Conservation (phyloP, 768 basidiomycete species). For the Podaxis carcinomalis region DNA sequence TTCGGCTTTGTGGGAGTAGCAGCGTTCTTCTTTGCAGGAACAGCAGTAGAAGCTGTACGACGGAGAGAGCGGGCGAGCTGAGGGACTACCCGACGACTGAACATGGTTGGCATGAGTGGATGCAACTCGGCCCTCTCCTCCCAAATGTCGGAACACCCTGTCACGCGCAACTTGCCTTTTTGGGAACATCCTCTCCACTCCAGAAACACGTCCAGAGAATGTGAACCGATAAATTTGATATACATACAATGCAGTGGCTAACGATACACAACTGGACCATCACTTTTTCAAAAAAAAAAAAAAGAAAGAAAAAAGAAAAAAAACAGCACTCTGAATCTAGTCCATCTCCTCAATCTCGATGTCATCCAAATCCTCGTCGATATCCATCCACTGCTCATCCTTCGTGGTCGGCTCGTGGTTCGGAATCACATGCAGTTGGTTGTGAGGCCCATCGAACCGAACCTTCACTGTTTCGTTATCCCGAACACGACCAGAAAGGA, state of each 20-base stretch:
- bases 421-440: constrained; percentile 71
- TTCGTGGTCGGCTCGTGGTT: constrained; percentile 68
- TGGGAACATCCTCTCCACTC: not conserved
- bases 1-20: constrained; percentile 14
- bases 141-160: constrained; percentile 8
- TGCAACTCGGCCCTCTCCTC: constrained; percentile 13
- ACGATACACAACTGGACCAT: not conserved
- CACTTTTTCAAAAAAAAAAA: not conserved
- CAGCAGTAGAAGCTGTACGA: constrained; percentile 23
- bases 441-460: constrained; percentile 77
- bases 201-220: no score
- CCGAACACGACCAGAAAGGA: constrained; percentile 77
- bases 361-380: constrained; percentile 43
- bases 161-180: constrained; percentile 12
- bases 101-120: constrained; percentile 27
- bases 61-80: constrained; percentile 26
- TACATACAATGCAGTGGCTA: not conserved
- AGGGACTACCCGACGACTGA: constrained; percentile 33
- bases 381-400: constrained; percentile 56
- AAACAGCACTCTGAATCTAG: constrained; percentile 14
- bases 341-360: constrained; percentile 73
- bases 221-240: no score
- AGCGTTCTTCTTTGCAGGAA: constrained; percentile 23
- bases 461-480: constrained; percentile 78
- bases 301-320: not conserved